phyloP scores from a whole-genome alignment of 306 rosid species.

The Comarum palustre region DNA sequence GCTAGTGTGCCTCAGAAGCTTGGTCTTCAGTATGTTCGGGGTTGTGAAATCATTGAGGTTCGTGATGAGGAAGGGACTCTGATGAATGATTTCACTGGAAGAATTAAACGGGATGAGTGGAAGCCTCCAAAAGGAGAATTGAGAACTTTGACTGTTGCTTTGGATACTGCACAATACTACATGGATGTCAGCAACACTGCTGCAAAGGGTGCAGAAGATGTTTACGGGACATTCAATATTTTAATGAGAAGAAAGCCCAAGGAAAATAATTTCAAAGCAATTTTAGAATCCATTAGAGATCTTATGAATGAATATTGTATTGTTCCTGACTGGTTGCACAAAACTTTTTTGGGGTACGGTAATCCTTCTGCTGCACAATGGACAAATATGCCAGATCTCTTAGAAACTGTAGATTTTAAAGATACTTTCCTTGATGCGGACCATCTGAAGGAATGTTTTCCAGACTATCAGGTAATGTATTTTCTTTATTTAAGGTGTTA shows the following conservation, averaged over 20 bases:
- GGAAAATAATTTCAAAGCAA: constrained; percentile 97
- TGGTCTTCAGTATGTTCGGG: constrained; percentile 90
- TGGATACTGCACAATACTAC: constrained; percentile 96
- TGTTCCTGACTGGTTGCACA: constrained; percentile 96
- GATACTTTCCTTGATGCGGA: constrained; percentile 86
- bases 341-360: constrained; percentile 86
- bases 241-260: constrained; percentile 98
- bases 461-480: constrained; percentile 59
- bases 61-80: constrained; percentile 91
- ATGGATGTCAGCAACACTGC: constrained; percentile 95
- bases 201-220: constrained; percentile 86
- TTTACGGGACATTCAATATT: constrained; percentile 83
- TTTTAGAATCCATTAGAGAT: constrained; percentile 91
- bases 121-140: constrained; percentile 96
- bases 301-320: constrained; percentile 95
- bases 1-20: constrained; percentile 91
- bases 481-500: constrained; percentile 10
- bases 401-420: constrained; percentile 86
- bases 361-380: constrained; percentile 97
- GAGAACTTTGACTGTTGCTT: constrained; percentile 93
- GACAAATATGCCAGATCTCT: constrained; percentile 94
- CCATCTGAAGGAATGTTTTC: constrained; percentile 73
- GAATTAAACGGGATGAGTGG: constrained; percentile 92
- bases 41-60: constrained; percentile 87
- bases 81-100: constrained; percentile 96